phyloP scores from a whole-genome alignment of 2,329 filamentous ascomycete species.

The Aspergillus neotritici region DNA sequence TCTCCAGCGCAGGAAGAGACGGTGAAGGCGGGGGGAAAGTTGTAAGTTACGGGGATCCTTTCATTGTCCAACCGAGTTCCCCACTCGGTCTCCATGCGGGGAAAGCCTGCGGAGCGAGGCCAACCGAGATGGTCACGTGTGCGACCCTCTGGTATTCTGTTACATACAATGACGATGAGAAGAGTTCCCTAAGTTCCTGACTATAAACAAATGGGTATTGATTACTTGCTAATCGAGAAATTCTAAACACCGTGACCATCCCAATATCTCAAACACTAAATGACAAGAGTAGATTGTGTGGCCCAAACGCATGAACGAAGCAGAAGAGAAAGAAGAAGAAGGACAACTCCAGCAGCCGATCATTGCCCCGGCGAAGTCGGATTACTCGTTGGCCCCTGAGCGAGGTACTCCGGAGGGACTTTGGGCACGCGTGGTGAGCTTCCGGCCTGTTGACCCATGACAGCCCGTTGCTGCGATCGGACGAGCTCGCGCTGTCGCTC shows the following conservation, averaged over 20 bases:
- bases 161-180: no score
- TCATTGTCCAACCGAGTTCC: constrained; percentile 4
- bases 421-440: constrained; percentile 43
- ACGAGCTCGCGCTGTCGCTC: constrained; percentile 42
- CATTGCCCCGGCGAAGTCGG: constrained; percentile 30
- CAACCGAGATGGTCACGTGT: constrained; percentile 3
- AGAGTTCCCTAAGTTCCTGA: no score
- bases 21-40: background rate
- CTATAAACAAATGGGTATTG: no score
- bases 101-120: constrained; percentile 11
- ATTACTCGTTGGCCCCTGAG: constrained; percentile 29
- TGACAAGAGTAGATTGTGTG: no score
- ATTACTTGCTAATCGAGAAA: no score
- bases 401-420: constrained; percentile 44
- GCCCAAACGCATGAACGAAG: background rate
- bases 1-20: constrained; percentile 3
- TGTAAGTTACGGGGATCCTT: background rate
- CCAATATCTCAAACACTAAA: no score
- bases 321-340: background rate
- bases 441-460: constrained; percentile 27
- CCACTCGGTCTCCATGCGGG: constrained; percentile 14
- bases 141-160: no score
- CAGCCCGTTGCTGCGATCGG: constrained; percentile 39
- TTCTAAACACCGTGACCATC: no score
- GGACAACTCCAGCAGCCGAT: background rate